Conservation (phyloP, 768 basidiomycete genomes). For the Mycena pura region DNA sequence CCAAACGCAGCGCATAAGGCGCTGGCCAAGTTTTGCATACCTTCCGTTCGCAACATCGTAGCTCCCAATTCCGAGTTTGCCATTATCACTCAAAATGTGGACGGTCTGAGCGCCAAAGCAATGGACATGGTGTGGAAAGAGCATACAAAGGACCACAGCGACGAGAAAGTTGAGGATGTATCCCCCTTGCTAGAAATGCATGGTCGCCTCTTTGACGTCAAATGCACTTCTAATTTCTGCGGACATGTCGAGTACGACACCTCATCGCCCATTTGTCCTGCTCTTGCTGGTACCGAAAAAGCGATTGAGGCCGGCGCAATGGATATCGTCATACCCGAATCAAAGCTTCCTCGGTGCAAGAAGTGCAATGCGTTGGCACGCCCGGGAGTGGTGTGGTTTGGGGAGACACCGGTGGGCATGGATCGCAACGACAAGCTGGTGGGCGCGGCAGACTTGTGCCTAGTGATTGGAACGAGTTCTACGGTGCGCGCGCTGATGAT, state of each 20-base stretch:
- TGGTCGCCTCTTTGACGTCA: constrained; percentile 60
- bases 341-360: constrained; percentile 51
- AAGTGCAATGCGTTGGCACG: constrained; percentile 51
- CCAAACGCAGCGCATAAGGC: constrained; percentile 66
- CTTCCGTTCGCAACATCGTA: constrained; percentile 41
- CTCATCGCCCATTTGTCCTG: constrained; percentile 51
- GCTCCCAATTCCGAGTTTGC: constrained; percentile 53
- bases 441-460: constrained; percentile 53
- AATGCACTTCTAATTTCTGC: constrained; percentile 53
- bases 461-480: constrained; percentile 64
- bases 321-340: constrained; percentile 45
- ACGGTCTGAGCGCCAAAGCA: constrained; percentile 54
- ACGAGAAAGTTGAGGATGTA: constrained; percentile 24
- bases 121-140: constrained; percentile 35
- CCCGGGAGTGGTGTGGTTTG: constrained; percentile 68
- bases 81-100: constrained; percentile 69
- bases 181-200: constrained; percentile 65
- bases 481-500: constrained; percentile 39
- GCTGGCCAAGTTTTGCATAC: constrained; percentile 53
- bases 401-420: constrained; percentile 49
- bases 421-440: constrained; percentile 49
- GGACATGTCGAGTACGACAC: constrained; percentile 46
- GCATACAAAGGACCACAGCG: constrained; percentile 13
- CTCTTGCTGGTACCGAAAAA: constrained; percentile 51
- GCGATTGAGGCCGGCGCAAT: constrained; percentile 40